Evolutionary conservation across 768 basidiomycete genomes (phyloP), one percentile per base, ranked within the genome.

Genomic region (Suillus fuscotomentosus): DNA sequence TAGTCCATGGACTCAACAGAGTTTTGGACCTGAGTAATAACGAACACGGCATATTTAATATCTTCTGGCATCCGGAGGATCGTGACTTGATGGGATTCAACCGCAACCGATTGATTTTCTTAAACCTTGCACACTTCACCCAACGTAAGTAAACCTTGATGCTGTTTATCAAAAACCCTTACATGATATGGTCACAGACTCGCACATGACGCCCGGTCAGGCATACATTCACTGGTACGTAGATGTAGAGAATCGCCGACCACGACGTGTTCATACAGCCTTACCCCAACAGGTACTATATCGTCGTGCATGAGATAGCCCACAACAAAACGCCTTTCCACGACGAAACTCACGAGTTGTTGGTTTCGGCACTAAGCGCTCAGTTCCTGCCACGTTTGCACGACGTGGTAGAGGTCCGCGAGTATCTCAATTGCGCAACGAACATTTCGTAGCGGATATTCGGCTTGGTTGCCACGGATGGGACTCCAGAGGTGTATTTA

Each of bases 281-380:
- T 61, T 38, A 11, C 36, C 14, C 42, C 15, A 27, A n/a, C 45
- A 73, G 72, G 72, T 73, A 67, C 38, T 69, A 75, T 36, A 73
- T 73, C 8, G 66, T 75, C 61, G 66, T 66, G 5, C 72, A 73
- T 22, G 72, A 73, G 51, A 66, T 73, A 3, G 73, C 72, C 15
- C 73, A 73, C 61, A 70, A 73, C 20, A 55, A 59, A 45, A 63
- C 67, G 0, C 60, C 64, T 62, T 69, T 71, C n/a, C 73, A 74
- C 9, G 70, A 74, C 2, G 72, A 72, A 50, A 55, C 72, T 27
- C 72, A 73, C 22, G 72, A 73, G 17, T 60, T 69, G 9, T 60
- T 73, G n/a, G 66, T 70, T 34, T 59, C 71, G 38, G 36, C 36
- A 27, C 7, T 62, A 24, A 60, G 61, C 34, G 15, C 22, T 41